Percentiles rank a stretch among this genome's conserved stretches.
Conservation (phyloP, 768 basidiomycete genomes). For the Xerocomellus dryophilus region DNA sequence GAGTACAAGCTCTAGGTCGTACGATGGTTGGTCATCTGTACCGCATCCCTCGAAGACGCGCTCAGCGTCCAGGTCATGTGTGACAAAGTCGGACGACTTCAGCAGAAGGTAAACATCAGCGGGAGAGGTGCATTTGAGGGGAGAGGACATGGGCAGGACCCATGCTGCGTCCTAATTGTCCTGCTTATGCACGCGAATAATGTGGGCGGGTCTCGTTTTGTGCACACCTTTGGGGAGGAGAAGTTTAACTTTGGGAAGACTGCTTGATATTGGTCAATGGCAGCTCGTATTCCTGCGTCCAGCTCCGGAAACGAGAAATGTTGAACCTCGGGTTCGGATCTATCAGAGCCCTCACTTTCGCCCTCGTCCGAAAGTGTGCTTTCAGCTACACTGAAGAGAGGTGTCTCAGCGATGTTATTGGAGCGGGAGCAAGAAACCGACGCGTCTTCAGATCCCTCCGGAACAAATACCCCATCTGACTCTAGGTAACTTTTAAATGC, state of each 20-base stretch:
- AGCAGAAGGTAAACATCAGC: slow-evolving; percentile 89
- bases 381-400: slow-evolving; percentile 42
- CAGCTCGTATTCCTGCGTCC: slow-evolving; percentile 65
- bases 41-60: slow-evolving; percentile 67
- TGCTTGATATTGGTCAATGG: slow-evolving; percentile 67
- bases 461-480: slow-evolving; percentile 81
- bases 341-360: slow-evolving; percentile 35
- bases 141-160: slow-evolving; percentile 80
- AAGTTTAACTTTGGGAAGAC: slow-evolving; percentile 98
- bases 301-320: slow-evolving; percentile 76
- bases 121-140: slow-evolving; percentile 82
- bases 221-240: slow-evolving; percentile 80
- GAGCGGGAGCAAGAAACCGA: slow-evolving; percentile 37
- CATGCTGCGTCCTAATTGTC: slow-evolving; percentile 80
- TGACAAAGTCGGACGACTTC: slow-evolving; percentile 89
- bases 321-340: slow-evolving; percentile 34
- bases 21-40: slow-evolving; percentile 27
- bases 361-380: slow-evolving; percentile 62
- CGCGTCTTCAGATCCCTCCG: slow-evolving; percentile 77
- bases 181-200: neutral
- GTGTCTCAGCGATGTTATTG: neutral
- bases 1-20: slow-evolving; percentile 80
- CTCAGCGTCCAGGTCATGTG: slow-evolving; percentile 65
- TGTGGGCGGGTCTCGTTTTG: neutral
- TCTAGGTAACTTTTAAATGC: slow-evolving; percentile 72